Evolutionary conservation across 1,284 basidiomycete genomes (phyloP), one percentile per base, ranked within the genome.

Genomic region (Meira nashicola): DNA sequence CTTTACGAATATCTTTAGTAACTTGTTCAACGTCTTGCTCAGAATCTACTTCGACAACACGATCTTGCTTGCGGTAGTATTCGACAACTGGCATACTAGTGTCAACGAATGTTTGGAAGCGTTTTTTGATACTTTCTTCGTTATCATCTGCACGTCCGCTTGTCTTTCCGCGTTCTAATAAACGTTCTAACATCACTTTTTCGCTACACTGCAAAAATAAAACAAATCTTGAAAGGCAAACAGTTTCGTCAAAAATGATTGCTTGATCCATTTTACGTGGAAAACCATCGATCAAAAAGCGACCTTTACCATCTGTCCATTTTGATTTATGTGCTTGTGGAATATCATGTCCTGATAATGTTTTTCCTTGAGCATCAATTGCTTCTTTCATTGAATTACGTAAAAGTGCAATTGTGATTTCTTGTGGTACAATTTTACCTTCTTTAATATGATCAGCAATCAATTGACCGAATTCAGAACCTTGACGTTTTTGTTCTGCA

Each of bases 191-290:
- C 88, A 98, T 91, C 64, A 92, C 87, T 60, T 90, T 85, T 78
- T 97, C 89, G 25, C 89, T 88, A 28, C 92, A 93, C n/a, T 85
- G 83, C 79, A 91, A 89, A 83, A 90, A 97, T 51, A 99, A 81
- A 25, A 94, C 89, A 60, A 88, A 83, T 1, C 86, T 84, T 1
- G 90, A 88, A 57, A 82, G 71, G 80, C 91, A 93, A 58, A 95
- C 93, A 52, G 86, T 84, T 74, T 90, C 83, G 76, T 98, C 95
- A 76, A 98, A 99, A 80, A 87, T 87, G 75, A 88, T 69, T 0
- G 94, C 94, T 81, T 99, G 95, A 79, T 98, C 95, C 91, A 98
- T 92, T 83, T 96, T 91, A 63, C 95, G 85, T 48, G 95, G 95
- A 82, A 98, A 98, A 2, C 95, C 95, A 70, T 99, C 95, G 68